A percentile compares a stretch with the other conserved stretches of the same genome.
phyloP scores from a whole-genome alignment of 1,284 basidiomycete genomes.

The Trametes pubescens region DNA sequence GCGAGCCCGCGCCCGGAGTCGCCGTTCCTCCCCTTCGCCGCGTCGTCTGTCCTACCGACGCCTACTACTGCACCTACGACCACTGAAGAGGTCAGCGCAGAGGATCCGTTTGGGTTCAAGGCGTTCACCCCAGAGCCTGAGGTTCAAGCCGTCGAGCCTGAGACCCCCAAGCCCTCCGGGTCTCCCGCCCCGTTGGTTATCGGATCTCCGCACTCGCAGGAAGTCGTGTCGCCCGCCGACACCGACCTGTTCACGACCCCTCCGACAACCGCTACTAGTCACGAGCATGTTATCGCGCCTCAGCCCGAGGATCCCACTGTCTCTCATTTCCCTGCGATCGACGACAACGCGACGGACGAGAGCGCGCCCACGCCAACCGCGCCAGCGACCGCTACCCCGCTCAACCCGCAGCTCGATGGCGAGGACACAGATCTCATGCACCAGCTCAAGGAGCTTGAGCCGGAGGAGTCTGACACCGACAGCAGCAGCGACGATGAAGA shows the following conservation, averaged over 20 bases:
- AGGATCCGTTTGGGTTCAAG: slow-evolving; percentile 69
- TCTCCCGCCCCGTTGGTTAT: slow-evolving; percentile 24
- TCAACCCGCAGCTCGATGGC: not conserved
- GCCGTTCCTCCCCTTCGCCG: slow-evolving; percentile 61
- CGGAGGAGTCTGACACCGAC: slow-evolving; percentile 65
- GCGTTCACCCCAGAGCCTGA: slow-evolving; percentile 44
- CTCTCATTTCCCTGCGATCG: slow-evolving; percentile 55
- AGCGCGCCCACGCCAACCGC: slow-evolving; percentile 21
- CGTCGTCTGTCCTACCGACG: slow-evolving; percentile 43
- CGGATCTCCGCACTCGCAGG: slow-evolving; percentile 22
- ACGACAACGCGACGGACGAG: slow-evolving; percentile 42
- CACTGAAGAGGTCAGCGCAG: slow-evolving; percentile 35
- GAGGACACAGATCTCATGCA: slow-evolving; percentile 60
- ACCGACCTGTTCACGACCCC: slow-evolving; percentile 70
- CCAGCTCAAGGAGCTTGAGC: slow-evolving; percentile 67
- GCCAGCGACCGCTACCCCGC: slow-evolving; percentile 12
- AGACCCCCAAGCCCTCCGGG: slow-evolving; percentile 31
- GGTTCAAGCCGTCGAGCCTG: slow-evolving; percentile 27
- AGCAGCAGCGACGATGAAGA: slow-evolving; percentile 59
- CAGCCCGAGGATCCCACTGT: slow-evolving; percentile 31
- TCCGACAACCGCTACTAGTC: slow-evolving; percentile 52
- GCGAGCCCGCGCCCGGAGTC: slow-evolving; percentile 62
- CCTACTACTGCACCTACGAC: slow-evolving; percentile 37
- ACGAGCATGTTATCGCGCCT: slow-evolving; percentile 20
- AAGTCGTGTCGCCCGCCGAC: slow-evolving; percentile 48